A percentile compares a stretch with the other conserved stretches of the same genome.
These are phyloP conservation scores for Dalbergia cultrata DNA, from an alignment of 306 rosid genomes.

Conservation along the genomic window DNA sequence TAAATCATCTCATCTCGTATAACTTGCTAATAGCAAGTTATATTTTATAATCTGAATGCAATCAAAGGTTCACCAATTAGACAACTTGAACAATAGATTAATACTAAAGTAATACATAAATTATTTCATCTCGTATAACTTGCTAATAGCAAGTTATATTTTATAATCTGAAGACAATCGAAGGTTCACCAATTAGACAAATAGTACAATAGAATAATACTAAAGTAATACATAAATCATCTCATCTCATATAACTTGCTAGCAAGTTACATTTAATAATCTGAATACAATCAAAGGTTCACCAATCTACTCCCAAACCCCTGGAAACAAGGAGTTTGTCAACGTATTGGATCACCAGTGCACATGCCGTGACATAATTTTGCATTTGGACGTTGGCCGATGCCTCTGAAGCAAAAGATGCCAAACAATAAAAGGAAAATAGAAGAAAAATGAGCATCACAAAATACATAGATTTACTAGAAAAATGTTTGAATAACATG, in stretches of 20 bases:
- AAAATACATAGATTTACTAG: constrained; percentile 32
- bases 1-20: constrained; percentile 11
- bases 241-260: constrained; percentile 28
- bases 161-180: no score
- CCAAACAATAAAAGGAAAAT: constrained; percentile 11
- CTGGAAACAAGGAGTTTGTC: constrained; percentile 82
- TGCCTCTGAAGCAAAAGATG: constrained; percentile 60
- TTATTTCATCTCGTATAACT: no score
- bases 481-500: constrained; percentile 20
- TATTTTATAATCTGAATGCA: no score
- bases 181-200: no score
- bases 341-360: constrained; percentile 68
- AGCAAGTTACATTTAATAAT: constrained; percentile 39
- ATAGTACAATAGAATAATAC: constrained; percentile 16
- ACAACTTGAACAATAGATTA: no score
- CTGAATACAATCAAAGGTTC: constrained; percentile 46
- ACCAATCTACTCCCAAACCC: constrained; percentile 92
- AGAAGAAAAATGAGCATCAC: not conserved
- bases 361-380: constrained; percentile 65
- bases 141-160: no score
- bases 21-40: constrained; percentile 30
- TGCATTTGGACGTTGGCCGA: constrained; percentile 84
- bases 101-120: no score
- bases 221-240: constrained; percentile 26
- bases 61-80: no score